A percentile compares a stretch with the other conserved stretches of the same genome.
Conservation (phyloP, 2,329 filamentous ascomycete species). For the Cucurbitaria berberidis region DNA sequence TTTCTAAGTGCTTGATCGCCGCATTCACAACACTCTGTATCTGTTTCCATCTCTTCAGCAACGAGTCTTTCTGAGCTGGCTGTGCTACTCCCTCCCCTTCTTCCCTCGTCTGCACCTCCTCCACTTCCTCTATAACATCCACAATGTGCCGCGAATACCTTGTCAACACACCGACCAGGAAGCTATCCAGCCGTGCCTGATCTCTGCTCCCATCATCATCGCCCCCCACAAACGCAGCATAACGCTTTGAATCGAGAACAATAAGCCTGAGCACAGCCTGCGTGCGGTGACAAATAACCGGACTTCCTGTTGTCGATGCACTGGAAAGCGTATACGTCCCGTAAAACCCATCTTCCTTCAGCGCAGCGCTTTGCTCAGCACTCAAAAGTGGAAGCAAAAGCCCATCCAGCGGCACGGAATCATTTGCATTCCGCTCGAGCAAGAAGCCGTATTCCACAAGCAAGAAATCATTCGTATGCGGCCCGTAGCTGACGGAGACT, state of each 20-base stretch:
- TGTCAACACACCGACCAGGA: slow-evolving; percentile 40
- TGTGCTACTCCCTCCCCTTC: not conserved
- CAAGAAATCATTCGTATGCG: slow-evolving; percentile 74
- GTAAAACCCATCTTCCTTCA: slow-evolving; percentile 54
- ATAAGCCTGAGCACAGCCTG: slow-evolving; percentile 52
- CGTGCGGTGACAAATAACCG: slow-evolving; percentile 51
- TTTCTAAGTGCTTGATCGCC: slow-evolving; percentile 7
- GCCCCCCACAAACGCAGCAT: slow-evolving; percentile 39
- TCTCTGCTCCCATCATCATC: slow-evolving; percentile 44
- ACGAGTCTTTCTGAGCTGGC: slow-evolving; percentile 29
- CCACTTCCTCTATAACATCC: slow-evolving; percentile 34
- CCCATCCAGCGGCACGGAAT: slow-evolving; percentile 52
- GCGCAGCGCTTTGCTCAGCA: slow-evolving; percentile 34
- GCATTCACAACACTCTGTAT: slow-evolving; percentile 35
- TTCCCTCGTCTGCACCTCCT: slow-evolving; percentile 11
- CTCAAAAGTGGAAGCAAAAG: slow-evolving; percentile 49
- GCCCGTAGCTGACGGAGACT: slow-evolving; percentile 72
- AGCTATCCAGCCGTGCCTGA: slow-evolving; percentile 46
- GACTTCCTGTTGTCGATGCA: not conserved
- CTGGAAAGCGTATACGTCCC: slow-evolving; percentile 35
- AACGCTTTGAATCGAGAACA: slow-evolving; percentile 35
- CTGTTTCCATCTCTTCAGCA: slow-evolving; percentile 48
- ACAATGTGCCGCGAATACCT: slow-evolving; percentile 40
- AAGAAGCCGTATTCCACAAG: slow-evolving; percentile 69
- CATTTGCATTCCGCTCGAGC: slow-evolving; percentile 44